Evolutionary conservation across 2,329 filamentous ascomycete species (phyloP), one percentile per base, ranked within the genome.

Genomic region (Alternaria longipes): DNA sequence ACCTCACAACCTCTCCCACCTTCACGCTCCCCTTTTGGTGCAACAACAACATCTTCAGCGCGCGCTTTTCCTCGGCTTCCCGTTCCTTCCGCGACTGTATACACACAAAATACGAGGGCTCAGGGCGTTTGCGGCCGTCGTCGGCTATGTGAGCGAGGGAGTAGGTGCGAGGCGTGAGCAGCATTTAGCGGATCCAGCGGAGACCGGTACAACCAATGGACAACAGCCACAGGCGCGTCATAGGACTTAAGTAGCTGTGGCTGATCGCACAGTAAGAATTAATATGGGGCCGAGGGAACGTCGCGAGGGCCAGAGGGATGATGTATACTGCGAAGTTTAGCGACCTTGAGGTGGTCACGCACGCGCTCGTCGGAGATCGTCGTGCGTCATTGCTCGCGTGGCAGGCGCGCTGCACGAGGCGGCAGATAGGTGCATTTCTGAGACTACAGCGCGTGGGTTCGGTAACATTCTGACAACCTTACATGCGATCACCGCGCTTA

Each of bases 21-120:
- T 94, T 97, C 78, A 98, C 91, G 81, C 87, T 92, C 74, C 95
- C 95, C 66, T 90, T 86, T 81, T 98, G 95, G 81, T 97, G 92
- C 63, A 97, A 83, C 76, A 98, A 88, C 67, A 98, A 85, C 95
- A 98, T 98, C 54, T 66, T 78, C 53, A 70, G 63, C 47, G 75
- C 75, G 59, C 72, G 74, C 60, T 66, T 64, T 66, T 75, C 62
- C 57, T 75, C 76, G 40, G 64, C 67, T 49, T 69, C 71, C 62
- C 68, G 69, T 59, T 79, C 76, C 62, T 70, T 73, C 59, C 74
- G 73, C 63, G 78, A 75, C 41, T 66, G 66, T 9, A 71, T 70
- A 12, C 73, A 69, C 55, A 75, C 63, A 55, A 79, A 74, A 56
- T 75, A 80, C 8, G 77, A 75, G 38, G 74, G 66, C 53, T 62